A percentile compares a stretch with the other conserved stretches of the same genome.
Conservation (phyloP, 2,329 filamentous ascomycete species). For the Nemania sp. region DNA sequence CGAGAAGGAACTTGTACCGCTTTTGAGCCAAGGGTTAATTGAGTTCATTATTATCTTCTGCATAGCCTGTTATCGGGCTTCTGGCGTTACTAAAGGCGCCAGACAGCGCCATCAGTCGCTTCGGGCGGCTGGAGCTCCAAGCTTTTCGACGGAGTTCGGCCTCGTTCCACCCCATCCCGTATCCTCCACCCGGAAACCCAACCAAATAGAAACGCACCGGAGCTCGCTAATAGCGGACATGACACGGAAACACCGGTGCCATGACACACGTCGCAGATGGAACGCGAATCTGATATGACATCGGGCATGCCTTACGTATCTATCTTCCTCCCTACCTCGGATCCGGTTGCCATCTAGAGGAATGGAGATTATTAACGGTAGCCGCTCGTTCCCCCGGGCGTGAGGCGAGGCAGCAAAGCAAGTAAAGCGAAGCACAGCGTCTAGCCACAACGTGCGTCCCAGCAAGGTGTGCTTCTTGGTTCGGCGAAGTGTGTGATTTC, state of each 20-base stretch:
- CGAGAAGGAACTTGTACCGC: not conserved
- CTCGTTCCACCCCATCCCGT: slow-evolving; percentile 7
- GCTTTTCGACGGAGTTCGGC: not conserved
- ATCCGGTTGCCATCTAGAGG: not conserved
- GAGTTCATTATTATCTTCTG: not conserved
- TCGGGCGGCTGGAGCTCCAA: not conserved
- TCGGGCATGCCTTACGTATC: not conserved
- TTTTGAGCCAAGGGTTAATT: not conserved
- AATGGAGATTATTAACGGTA: not conserved
- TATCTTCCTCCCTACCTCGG: not conserved
- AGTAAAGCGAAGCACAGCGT: not conserved
- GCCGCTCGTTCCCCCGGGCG: not conserved
- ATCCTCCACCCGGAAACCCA: not conserved
- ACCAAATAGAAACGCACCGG: not conserved
- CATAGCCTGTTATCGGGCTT: not conserved
- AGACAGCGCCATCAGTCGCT: slow-evolving; percentile 9
- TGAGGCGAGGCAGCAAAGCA: not conserved
- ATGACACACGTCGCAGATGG: not conserved
- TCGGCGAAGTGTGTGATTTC: slow-evolving; percentile 11
- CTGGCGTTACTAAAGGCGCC: slow-evolving; percentile 1
- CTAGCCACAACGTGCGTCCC: not conserved
- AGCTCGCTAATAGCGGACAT: not conserved
- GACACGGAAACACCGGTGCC: slow-evolving; percentile 5
- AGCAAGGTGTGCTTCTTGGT: slow-evolving; percentile 22
- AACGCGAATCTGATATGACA: not conserved